Evolutionary conservation across 495 filamentous ascomycete species (phyloP).

Genomic region (Podospora pseudopauciseta): DNA sequence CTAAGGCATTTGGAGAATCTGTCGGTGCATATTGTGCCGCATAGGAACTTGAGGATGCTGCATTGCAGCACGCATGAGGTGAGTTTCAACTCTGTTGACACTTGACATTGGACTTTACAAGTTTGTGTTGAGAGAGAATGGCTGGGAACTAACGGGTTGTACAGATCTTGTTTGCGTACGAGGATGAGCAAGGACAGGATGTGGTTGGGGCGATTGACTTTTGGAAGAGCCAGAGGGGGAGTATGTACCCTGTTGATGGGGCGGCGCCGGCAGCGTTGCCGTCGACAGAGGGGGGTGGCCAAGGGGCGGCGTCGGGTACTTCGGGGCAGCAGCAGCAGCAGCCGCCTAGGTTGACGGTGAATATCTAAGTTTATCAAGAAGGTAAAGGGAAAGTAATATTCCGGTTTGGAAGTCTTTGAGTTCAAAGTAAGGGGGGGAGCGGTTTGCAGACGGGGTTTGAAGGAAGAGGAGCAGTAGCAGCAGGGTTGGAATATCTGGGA

Average conservation of each 20-base stretch:
- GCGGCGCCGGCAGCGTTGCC: not conserved
- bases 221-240: constrained; percentile 65
- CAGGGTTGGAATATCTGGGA: no score
- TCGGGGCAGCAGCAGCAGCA: not conserved
- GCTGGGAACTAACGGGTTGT: not conserved
- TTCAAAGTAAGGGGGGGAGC: no score
- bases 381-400: no score
- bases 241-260: constrained; percentile 20
- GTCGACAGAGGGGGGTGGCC: not conserved
- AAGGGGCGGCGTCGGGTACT: no score
- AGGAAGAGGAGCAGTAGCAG: no score
- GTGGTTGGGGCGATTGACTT: constrained; percentile 95
- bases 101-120: not conserved
- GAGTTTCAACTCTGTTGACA: constrained; percentile 33
- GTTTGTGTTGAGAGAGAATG: not conserved
- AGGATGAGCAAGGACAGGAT: constrained; percentile 92
- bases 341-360: constrained; percentile 5
- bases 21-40: constrained; percentile 89
- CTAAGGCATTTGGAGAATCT: constrained; percentile 91
- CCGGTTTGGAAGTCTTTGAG: no score
- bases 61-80: constrained; percentile 96
- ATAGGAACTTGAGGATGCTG: constrained; percentile 93
- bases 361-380: not conserved
- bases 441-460: no score
- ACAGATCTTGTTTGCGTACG: constrained; percentile 93